Conservation (phyloP, 371 early-diverging fungal species). For the Mortierella sp. region DNA sequence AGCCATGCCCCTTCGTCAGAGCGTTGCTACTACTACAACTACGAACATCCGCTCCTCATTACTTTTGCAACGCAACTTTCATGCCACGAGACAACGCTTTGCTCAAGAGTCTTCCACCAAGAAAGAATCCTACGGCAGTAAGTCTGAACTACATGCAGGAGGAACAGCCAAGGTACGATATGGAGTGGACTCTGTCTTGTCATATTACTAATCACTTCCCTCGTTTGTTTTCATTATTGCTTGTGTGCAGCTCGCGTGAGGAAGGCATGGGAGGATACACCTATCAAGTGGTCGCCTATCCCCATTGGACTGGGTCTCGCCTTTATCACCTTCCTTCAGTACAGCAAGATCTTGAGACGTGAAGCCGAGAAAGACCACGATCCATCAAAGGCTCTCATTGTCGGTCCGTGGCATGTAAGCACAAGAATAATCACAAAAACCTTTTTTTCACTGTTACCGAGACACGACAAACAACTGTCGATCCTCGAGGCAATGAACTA, state of each 20-base stretch:
- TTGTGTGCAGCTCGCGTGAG: constrained; percentile 37
- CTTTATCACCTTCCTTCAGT: constrained; percentile 79
- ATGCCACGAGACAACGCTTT: constrained; percentile 22
- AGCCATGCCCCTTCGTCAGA: constrained; percentile 19
- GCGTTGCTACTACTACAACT: neutral
- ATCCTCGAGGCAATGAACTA: neutral
- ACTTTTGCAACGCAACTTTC: constrained; percentile 34
- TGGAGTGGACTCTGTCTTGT: neutral
- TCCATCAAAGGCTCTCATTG: constrained; percentile 63
- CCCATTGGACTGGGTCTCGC: constrained; percentile 85
- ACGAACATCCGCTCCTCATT: constrained; percentile 12
- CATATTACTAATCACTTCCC: neutral
- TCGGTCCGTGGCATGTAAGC: constrained; percentile 89
- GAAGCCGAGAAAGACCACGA: constrained; percentile 44
- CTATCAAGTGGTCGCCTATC: constrained; percentile 81
- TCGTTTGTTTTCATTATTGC: too few species aligned
- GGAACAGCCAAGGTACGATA: neutral
- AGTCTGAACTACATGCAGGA: neutral
- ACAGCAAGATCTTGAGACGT: constrained; percentile 60
- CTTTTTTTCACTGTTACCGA: too few species aligned
- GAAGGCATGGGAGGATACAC: constrained; percentile 69
- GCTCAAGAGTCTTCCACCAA: constrained; percentile 14
- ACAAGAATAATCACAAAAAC: neutral
- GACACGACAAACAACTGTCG: neutral
- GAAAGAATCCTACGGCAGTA: constrained; percentile 35